Percentiles rank a stretch among this genome's conserved stretches.
Evolutionary conservation across 805 yeast genomes (phyloP).

Genomic region (Ogataea salicorniae): DNA sequence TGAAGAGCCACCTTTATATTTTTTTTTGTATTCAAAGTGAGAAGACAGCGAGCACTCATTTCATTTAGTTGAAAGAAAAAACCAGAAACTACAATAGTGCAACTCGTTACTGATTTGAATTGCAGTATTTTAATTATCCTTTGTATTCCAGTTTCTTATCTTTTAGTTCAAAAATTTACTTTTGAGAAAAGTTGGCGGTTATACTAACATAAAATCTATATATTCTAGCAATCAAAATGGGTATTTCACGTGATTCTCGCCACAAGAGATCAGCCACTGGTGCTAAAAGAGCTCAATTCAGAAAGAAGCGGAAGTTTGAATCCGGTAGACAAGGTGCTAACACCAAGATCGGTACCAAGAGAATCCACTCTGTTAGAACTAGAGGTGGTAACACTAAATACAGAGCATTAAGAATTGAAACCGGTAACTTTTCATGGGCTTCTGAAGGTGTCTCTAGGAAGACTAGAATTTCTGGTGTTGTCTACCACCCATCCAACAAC

Average conservation of each 20-base stretch:
- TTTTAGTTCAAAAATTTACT: neutral
- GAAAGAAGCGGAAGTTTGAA: constrained; percentile 99
- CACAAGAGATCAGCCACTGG: constrained; percentile 99
- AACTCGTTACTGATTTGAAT: too few relatives aligned
- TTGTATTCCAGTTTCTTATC: too few relatives aligned
- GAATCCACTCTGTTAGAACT: constrained; percentile 98
- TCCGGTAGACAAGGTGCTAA: constrained; percentile 99
- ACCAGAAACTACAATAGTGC: too few relatives aligned
- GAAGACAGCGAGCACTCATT: too few relatives aligned
- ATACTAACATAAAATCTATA: constrained; percentile 5
- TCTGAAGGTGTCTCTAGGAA: constrained; percentile 98
- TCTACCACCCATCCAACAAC: constrained; percentile 99
- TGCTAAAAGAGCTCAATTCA: constrained; percentile 99
- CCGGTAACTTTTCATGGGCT: constrained; percentile 99
- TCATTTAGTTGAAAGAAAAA: too few relatives aligned
- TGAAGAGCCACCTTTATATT: too few relatives aligned
- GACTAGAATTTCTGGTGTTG: constrained; percentile 98
- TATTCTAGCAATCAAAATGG: constrained; percentile 56
- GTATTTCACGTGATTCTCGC: constrained; percentile 99
- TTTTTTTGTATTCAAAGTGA: too few relatives aligned
- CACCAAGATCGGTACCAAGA: constrained; percentile 98
- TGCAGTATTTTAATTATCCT: too few relatives aligned
- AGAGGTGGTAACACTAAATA: constrained; percentile 99
- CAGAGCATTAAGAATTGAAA: constrained; percentile 99
- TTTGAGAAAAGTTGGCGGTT: neutral